Evolutionary conservation across 352 stramenopile genomes (phyloP), one percentile per base, ranked within the genome.

Genomic region (Peronosclerospora sorghi): DNA sequence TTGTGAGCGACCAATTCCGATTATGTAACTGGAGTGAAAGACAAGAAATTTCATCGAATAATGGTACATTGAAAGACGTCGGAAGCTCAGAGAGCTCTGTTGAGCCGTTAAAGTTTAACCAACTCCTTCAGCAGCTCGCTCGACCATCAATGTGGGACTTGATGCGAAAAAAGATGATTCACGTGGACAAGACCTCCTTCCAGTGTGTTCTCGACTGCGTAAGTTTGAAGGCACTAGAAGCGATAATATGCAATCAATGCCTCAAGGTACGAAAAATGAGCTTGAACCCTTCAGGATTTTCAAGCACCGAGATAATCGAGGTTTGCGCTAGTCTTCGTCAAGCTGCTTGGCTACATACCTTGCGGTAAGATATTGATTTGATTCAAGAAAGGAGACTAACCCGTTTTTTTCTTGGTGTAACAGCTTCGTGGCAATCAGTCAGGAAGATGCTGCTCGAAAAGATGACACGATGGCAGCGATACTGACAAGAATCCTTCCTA

Each of bases 251-350:
- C 21, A 60, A 84, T 30, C 58, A 73, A 17, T 68, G 66, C 8
- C 36, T 32, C 8, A 54, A 51, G 4, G 50, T 83, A 14, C 71
- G 65, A 29, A 56, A 48, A 5, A 71, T 83, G 41, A 76, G 56
- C 21, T 15, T 54, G 12, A 80, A 83, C 17, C 59, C 71, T 13
- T 73, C 66, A 5, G 60, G 39, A 8, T 45, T 58, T 8, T 55
- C 65, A 32, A 60, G 65, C 7, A 51, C 67, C 12, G 57, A 66
- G n/a, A 73, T 83, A 36, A 43, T 69, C 15, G 68, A 84, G 21
- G 58, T 37, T 7, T 88, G 75, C 35, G 27, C 43, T 6, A 80
- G 57, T 37, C 77, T 84, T 50, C 73, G 73, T 14, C 65, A 84
- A 55, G 59, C 56, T 21, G 32, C 54, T 13, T 88, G 71, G 70